These are phyloP conservation scores for Vigna angularis DNA, from an alignment of 306 rosid genomes.

Conservation along the genomic window DNA sequence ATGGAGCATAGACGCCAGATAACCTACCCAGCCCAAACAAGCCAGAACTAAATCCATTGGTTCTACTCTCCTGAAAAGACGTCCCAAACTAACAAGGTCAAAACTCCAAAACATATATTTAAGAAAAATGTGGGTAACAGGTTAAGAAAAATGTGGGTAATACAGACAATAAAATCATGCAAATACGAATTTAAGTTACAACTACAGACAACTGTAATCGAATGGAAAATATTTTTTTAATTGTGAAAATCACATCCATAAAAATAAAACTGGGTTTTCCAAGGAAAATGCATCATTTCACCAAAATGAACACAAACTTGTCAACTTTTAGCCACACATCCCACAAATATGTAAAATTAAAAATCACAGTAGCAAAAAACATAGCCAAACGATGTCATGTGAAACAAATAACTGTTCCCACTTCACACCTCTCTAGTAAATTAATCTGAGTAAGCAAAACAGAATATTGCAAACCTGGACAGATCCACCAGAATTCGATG, in stretches of 20 bases:
- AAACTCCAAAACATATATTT: not conserved
- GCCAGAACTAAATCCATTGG: constrained; percentile 60
- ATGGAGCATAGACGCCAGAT: constrained; percentile 50
- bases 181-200: constrained; percentile 15
- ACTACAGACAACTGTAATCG: constrained; percentile 2
- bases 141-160: too few species aligned
- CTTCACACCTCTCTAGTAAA: constrained; percentile 4
- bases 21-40: constrained; percentile 56
- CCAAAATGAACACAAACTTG: constrained; percentile 13
- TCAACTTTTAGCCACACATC: constrained; percentile 20
- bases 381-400: constrained; percentile 2
- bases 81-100: constrained; percentile 9
- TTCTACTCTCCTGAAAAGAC: constrained; percentile 59
- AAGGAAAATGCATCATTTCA: constrained; percentile 30
- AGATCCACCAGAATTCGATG: constrained; percentile 52
- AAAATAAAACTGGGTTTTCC: constrained; percentile 2
- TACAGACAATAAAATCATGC: not conserved
- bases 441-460: constrained; percentile 27
- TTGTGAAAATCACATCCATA: not conserved
- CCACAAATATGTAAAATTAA: not conserved
- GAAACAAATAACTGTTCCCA: not conserved
- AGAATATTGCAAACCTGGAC: constrained; percentile 57
- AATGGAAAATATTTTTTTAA: not conserved
- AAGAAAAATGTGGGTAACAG: not conserved
- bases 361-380: not conserved